Percentiles rank a stretch among this genome's conserved stretches.
phyloP scores from a whole-genome alignment of 23 red algal genomes.

The Gracilariopsis chorda region DNA sequence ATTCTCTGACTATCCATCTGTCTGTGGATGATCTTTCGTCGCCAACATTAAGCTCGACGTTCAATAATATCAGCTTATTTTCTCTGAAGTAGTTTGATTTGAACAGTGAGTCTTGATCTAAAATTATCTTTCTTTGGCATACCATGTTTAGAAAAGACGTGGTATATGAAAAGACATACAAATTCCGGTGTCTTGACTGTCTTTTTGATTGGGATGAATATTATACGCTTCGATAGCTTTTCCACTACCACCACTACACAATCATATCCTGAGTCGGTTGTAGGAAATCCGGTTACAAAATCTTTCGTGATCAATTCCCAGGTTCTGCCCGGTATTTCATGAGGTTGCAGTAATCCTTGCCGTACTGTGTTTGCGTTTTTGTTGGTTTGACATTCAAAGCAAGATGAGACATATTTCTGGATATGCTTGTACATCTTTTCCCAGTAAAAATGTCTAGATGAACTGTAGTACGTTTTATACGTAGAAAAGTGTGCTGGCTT shows the following conservation, averaged over 20 bases:
- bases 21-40: conserved; percentile 35
- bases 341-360: conserved; percentile 26
- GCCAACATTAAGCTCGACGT: conserved; percentile 19
- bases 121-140: conserved; percentile 19
- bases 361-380: neutral
- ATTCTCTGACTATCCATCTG: conserved; percentile 47
- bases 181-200: neutral
- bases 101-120: conserved; percentile 23
- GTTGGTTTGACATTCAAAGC: conserved; percentile 18
- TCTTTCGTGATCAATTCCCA: conserved; percentile 30
- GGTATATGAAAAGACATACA: conserved; percentile 7
- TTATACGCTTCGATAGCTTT: conserved; percentile 32
- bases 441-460: conserved; percentile 4
- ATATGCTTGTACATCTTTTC: conserved; percentile 1
- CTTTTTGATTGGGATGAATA: conserved; percentile 35
- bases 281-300: conserved; percentile 25
- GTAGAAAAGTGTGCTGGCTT: neutral
- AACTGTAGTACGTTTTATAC: conserved; percentile 2
- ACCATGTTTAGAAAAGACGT: conserved; percentile 42
- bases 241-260: conserved; percentile 29
- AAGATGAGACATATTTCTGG: neutral
- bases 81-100: conserved; percentile 21
- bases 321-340: neutral
- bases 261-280: neutral
- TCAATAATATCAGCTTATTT: conserved; percentile 19